Base-by-base conservation (phyloP, 2,329 filamentous ascomycete species). In the Periconia sp. region DNA sequence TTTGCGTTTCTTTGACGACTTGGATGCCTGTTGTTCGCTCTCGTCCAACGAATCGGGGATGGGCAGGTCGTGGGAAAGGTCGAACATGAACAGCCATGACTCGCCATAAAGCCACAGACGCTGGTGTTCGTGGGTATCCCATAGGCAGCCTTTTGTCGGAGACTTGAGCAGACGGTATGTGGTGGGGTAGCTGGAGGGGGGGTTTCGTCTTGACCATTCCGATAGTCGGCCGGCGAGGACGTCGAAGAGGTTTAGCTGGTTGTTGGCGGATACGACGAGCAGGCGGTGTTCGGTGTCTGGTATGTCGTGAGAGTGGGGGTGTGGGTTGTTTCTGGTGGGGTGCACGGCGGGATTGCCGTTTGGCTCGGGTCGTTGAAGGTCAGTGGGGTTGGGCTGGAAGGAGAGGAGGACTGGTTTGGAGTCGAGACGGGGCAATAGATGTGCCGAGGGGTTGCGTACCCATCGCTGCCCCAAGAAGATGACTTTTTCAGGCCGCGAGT, bases 11-110 rank as follows among this genome's bases (percentile, higher is more conserved):
- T 72, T 13, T 68, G 66, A 54, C 70, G 70, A 55, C 67, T 69
- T 1, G 56, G 58, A 13, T 45, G 49, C n/a, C 56, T 60, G 30
- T 56, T 54, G 45, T 57, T 19, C 37, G 51, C 61, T 52, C 53
- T 68, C 47, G 14, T 54, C 51, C 1, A 53, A 46, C 9, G 56
- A 46, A 6, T 66, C 62, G 7, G 63, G 54, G 18, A 68, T 60
- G 1, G 65, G 57, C 46, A 94, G 81, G 70, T 96, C 88, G 64
- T 83, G 82, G 18, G 84, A 83, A 30, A 96, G 77, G 71, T 97
- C 92, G 55, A 99, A 85, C 92, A 97, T 97, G 77, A 90, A 92
- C 20, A 99, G 74, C 82, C 92, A 97, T 1, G 84, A 87, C 41
- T 85, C 84, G 7, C 93, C 92, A 66, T 96, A 97, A 18, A 97